Evolutionary conservation across 2,329 filamentous ascomycete species (phyloP), one percentile per base, ranked within the genome.

Genomic region (Bipolaris zeicola): DNA sequence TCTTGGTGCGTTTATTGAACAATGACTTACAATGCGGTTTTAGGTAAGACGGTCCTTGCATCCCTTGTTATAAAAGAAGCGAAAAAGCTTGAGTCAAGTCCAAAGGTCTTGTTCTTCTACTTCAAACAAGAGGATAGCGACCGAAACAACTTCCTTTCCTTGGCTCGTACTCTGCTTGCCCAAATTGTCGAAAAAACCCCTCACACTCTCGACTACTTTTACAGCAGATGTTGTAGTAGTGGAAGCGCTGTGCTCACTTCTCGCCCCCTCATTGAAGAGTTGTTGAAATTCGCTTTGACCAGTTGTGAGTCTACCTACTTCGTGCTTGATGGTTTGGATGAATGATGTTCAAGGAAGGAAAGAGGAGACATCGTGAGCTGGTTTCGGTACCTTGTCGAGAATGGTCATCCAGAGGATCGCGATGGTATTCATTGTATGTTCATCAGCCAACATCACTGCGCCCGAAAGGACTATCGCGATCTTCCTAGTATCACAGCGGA

Each of bases 251-350:
- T 66, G 5, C 64, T 78, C 5, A 60, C 53, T 2, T 66, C 68
- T 4, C 55, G 60, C 1, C 56, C 55, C 1, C 58, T 61, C 0
- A 69, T 75, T 18, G 57, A 69, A 20, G 52, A 68, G 0, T 65
- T 80, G 3, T 59, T 80, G 2, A 63, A 71, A 1, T 50, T 70
- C 0, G 72, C 74, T 18, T 68, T 71, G 11, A 64, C 76, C 2
- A 61, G 59, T 26, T 65, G 54, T 34, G 31, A 54, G 8, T 65
- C 63, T 1, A 62, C 74, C 8, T 79, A 76, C 59, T 69, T 81
- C 33, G 58, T 82, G 6, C 65, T 82, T n/a, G 80, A 82, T 57
- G 79, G 80, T 0, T 58, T 81, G n/a, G 79, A 81, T 49, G 78
- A 81, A 52, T 79, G 77, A 51, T 28, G 38, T 16, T 50, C 66